Percentiles rank a stretch among this genome's conserved stretches.
phyloP scores from a whole-genome alignment of 2,329 filamentous ascomycete genomes.

The Ophiostoma populinum region DNA sequence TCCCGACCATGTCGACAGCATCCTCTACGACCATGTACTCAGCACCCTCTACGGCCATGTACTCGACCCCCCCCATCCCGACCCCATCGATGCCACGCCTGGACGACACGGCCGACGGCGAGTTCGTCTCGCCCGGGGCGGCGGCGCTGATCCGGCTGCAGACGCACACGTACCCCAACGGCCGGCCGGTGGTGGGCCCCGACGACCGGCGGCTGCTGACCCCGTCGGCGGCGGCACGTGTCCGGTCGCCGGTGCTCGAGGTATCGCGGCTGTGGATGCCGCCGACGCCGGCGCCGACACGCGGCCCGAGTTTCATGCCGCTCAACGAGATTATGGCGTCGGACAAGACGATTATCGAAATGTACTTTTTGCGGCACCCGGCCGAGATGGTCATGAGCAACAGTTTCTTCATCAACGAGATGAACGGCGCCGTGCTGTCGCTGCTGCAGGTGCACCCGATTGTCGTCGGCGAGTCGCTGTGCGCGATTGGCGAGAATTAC shows the following conservation, averaged over 20 bases:
- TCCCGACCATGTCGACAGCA: no score
- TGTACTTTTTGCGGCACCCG: conserved; percentile 11
- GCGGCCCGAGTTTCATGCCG: conserved; percentile 8
- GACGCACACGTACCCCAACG: neutral
- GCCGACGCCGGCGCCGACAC: conserved; percentile 4
- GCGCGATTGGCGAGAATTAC: conserved; percentile 11
- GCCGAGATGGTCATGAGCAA: conserved; percentile 10
- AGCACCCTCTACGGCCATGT: no score
- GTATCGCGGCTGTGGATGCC: conserved; percentile 3
- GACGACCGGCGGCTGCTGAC: conserved; percentile 4
- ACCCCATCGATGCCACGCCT: neutral
- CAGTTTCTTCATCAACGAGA: conserved; percentile 10
- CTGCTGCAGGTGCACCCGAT: conserved; percentile 8
- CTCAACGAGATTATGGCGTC: conserved; percentile 5
- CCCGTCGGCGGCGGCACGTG: neutral
- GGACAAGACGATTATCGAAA: conserved; percentile 9
- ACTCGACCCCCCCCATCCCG: no score
- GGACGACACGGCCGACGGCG: conserved; percentile 1
- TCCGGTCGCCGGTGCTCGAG: conserved; percentile 4
- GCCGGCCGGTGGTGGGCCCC: conserved; percentile 4
- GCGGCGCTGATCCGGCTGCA: neutral
- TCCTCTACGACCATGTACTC: no score
- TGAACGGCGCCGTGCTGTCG: conserved; percentile 9
- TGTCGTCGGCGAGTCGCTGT: conserved; percentile 9
- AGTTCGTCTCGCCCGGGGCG: neutral